phyloP scores from a whole-genome alignment of 179 eudicot species.

The Amaranthus tricolor region DNA sequence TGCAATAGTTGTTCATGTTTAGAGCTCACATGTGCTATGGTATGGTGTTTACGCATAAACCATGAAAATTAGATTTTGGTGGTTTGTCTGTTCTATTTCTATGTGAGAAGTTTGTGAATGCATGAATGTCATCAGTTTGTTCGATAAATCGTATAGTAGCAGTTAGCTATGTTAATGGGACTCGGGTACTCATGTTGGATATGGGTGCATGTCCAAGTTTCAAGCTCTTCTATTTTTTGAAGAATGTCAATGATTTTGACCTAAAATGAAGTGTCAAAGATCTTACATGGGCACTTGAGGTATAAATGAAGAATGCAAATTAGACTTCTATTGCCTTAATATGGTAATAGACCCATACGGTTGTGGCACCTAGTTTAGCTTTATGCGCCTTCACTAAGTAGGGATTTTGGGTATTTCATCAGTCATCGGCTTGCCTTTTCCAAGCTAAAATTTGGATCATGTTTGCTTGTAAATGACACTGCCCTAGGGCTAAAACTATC shows the following conservation, averaged over 20 bases:
- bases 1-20: not conserved
- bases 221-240: too few species aligned
- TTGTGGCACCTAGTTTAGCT: not conserved
- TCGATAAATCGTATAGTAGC: too few species aligned
- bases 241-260: too few species aligned
- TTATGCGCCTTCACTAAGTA: not conserved
- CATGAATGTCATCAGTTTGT: not conserved
- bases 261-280: too few species aligned
- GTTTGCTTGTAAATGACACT: slow-evolving; percentile 1
- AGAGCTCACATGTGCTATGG: not conserved
- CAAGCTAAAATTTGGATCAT: slow-evolving; percentile 3
- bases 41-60: not conserved
- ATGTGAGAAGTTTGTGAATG: not conserved
- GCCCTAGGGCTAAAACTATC: too few species aligned
- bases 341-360: not conserved
- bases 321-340: too few species aligned
- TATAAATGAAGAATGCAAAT: too few species aligned
- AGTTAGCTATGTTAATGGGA: too few species aligned
- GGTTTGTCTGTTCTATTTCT: not conserved
- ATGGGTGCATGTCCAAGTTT: too few species aligned
- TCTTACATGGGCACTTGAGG: too few species aligned
- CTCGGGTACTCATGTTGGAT: too few species aligned
- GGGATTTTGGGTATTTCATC: not conserved
- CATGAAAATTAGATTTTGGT: not conserved
- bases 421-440: slow-evolving; percentile 5